Evolutionary conservation across 768 basidiomycete species (phyloP).

Genomic region (Macrolepiota albuminosa): DNA sequence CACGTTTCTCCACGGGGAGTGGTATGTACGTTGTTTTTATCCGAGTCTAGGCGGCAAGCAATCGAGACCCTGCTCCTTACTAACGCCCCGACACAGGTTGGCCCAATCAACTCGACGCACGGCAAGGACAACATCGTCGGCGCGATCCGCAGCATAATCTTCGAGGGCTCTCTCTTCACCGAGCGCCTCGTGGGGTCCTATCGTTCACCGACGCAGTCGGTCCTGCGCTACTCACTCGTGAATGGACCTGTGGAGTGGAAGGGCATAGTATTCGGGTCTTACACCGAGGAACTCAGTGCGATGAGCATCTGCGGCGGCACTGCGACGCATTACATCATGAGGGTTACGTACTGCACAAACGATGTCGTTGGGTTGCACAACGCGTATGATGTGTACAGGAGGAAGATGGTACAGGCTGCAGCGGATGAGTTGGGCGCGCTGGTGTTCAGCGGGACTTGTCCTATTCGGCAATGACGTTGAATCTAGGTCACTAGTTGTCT

Average conservation of each 20-base stretch:
- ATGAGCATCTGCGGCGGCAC: constrained; percentile 11
- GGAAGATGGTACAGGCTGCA: neutral
- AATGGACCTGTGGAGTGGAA: neutral
- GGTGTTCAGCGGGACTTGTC: constrained; percentile 12
- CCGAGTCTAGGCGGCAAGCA: neutral
- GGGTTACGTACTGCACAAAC: constrained; percentile 3
- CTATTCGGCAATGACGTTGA: neutral
- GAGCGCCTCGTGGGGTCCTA: constrained; percentile 3
- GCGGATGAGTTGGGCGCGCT: constrained; percentile 3
- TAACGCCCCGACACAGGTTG: neutral
- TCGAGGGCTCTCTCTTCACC: neutral
- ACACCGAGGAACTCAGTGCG: constrained; percentile 6
- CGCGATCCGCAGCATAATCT: neutral
- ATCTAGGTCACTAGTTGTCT: neutral
- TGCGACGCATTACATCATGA: constrained; percentile 4
- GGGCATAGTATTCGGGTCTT: neutral
- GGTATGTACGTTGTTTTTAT: constrained; percentile 8
- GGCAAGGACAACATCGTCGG: constrained; percentile 11
- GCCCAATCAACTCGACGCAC: constrained; percentile 3
- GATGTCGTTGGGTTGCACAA: neutral
- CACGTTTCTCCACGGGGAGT: constrained; percentile 6
- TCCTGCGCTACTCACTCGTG: neutral
- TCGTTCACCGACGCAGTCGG: neutral
- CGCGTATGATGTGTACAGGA: neutral
- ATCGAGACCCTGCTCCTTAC: neutral